Evolutionary conservation across 2,329 filamentous ascomycete species (phyloP), one percentile per base, ranked within the genome.

Genomic region (Phialophora tarda): DNA sequence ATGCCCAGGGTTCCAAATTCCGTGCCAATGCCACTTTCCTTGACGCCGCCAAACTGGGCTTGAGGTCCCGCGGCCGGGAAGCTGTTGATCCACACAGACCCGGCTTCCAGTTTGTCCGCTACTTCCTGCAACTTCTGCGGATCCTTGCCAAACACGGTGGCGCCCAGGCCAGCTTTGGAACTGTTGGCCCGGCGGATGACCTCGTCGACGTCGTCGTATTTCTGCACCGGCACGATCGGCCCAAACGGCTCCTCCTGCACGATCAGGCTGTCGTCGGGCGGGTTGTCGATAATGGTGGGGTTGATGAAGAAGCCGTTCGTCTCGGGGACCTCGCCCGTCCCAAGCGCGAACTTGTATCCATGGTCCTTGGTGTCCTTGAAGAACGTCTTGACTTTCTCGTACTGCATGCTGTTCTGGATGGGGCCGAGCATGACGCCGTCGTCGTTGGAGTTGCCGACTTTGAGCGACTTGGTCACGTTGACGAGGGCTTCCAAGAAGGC

Each of bases 41-140:
- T 86, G 34, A 85, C 79, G 1, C 88, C 87, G 26, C 89, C 89
- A 88, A 89, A 89, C 0, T 89, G 87, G 66, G 88, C 88, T 72
- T 88, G 87, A 0, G 89, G 88, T 70, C 91, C 89, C 70, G 91
- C 91, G 34, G 88, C 83, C 73, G 91, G 89, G 75, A 91, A 88
- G 0, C 78, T 82, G 69, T 82, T 84, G 17, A 78, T 75, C 79
- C 73, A 83, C 34, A 80, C 77, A 30, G 83, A 83, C 0, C 81
- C 82, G 1, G 82, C 79, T 24, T 84, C 81, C 17, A 85, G 82
- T 14, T 72, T 72, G 5, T 79, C 79, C 0, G 81, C 79, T 0
- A 84, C 79, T 1, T 81, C 75, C 69, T 81, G 81, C 4, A 80
- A 81, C 67, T 82, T 81, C 1, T 77, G 75, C 6, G 84, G 75